Evolutionary conservation across 495 filamentous ascomycete species (phyloP).

Genomic region (Lindgomyces ingoldianus): DNA sequence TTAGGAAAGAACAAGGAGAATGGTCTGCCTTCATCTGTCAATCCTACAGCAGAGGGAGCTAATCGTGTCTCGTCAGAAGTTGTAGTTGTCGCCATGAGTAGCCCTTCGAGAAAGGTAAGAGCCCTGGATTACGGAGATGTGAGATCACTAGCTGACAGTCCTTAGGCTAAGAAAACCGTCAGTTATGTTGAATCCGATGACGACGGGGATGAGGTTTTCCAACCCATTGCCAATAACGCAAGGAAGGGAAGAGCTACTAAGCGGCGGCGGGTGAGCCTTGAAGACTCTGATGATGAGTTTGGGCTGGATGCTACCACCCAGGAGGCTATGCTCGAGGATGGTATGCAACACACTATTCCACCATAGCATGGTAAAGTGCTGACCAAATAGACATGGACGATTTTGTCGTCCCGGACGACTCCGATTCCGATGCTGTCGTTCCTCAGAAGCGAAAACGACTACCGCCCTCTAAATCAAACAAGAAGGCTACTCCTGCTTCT

Average conservation of each 20-base stretch:
- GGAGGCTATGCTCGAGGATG: constrained; percentile 62
- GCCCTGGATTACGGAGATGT: constrained; percentile 34
- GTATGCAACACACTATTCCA: constrained; percentile 36
- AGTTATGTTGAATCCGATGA: constrained; percentile 68
- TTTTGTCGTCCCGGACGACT: constrained; percentile 80
- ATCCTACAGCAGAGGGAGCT: constrained; percentile 44
- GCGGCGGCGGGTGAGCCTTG: constrained; percentile 42
- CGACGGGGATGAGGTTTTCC: constrained; percentile 59
- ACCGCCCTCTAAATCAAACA: constrained; percentile 55
- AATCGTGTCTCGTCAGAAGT: constrained; percentile 43
- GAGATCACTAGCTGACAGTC: background rate
- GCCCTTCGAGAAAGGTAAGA: constrained; percentile 67
- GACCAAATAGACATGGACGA: constrained; percentile 68
- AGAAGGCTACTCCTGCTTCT: constrained; percentile 54
- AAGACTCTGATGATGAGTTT: constrained; percentile 74
- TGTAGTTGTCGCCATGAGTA: constrained; percentile 49
- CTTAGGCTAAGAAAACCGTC: constrained; percentile 54
- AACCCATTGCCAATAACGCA: constrained; percentile 42
- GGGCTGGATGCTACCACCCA: constrained; percentile 55
- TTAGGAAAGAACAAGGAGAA: constrained; percentile 45
- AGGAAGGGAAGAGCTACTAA: constrained; percentile 41
- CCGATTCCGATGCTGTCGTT: constrained; percentile 67
- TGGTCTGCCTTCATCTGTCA: constrained; percentile 44
- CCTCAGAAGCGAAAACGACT: constrained; percentile 74
- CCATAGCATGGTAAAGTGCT: background rate